These are phyloP conservation scores for Exobasidium rhododendri DNA, from an alignment of 1,284 basidiomycete species.

Conservation along the genomic window DNA sequence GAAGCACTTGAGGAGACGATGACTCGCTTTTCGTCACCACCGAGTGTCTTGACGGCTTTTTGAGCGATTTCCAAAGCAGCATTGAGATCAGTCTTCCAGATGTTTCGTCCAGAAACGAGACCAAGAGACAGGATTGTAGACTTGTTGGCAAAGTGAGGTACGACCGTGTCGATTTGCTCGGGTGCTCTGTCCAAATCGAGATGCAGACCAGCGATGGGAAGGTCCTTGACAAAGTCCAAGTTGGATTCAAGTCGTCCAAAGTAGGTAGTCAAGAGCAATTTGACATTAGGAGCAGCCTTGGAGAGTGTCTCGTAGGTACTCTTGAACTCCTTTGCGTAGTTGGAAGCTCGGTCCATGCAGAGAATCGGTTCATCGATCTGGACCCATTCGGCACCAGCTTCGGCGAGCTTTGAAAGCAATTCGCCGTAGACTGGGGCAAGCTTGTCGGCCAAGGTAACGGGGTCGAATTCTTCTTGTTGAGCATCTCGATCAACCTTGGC, in stretches of 20 bases:
- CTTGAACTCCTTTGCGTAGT: conserved; percentile 76
- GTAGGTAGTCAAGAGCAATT: conserved; percentile 87
- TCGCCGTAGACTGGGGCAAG: conserved; percentile 89
- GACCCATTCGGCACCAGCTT: conserved; percentile 86
- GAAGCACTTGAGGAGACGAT: conserved; percentile 94
- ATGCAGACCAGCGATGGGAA: conserved; percentile 91
- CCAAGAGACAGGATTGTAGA: conserved; percentile 84
- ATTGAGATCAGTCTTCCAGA: conserved; percentile 97
- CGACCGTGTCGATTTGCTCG: conserved; percentile 77
- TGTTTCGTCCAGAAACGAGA: conserved; percentile 96
- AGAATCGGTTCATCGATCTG: conserved; percentile 98
- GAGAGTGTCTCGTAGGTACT: conserved; percentile 78
- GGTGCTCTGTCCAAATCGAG: conserved; percentile 89
- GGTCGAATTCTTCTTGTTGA: conserved; percentile 73
- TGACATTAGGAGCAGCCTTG: conserved; percentile 69
- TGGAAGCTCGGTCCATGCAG: conserved; percentile 80
- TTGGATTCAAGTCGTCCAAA: conserved; percentile 95
- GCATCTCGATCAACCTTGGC: conserved; percentile 89
- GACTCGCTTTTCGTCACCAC: conserved; percentile 63
- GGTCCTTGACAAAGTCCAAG: conserved; percentile 81
- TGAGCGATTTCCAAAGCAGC: conserved; percentile 78
- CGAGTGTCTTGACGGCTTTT: conserved; percentile 63
- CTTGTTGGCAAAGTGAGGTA: conserved; percentile 65
- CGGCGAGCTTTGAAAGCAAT: conserved; percentile 84
- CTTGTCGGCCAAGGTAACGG: conserved; percentile 83